A percentile compares a stretch with the other conserved stretches of the same genome.
Conservation (phyloP, 768 basidiomycete species). For the Termitomyces heimii region DNA sequence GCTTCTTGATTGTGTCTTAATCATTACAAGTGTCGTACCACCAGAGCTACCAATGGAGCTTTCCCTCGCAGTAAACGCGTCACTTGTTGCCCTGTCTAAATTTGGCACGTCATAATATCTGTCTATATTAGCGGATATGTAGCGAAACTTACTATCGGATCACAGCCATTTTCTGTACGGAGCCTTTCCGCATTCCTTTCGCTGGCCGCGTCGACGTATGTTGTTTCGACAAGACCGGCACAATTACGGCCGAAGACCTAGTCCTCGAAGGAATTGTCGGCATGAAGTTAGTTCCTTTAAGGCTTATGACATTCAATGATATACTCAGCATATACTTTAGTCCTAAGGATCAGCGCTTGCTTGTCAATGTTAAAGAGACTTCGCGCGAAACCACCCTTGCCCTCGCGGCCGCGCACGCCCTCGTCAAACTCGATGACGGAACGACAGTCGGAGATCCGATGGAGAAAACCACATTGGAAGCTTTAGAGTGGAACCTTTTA, state of each 20-base stretch:
- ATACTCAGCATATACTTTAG: slow-evolving; percentile 31
- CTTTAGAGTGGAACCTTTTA: slow-evolving; percentile 80
- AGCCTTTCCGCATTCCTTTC: slow-evolving; percentile 95
- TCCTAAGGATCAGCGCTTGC: slow-evolving; percentile 48
- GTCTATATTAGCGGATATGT: neutral
- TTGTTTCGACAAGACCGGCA: slow-evolving; percentile 99
- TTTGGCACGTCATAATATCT: slow-evolving; percentile 54
- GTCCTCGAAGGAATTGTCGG: slow-evolving; percentile 94
- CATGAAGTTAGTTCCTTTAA: slow-evolving; percentile 56
- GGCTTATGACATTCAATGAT: neutral
- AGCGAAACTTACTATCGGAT: neutral
- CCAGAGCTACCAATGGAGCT: slow-evolving; percentile 99
- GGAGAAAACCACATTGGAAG: slow-evolving; percentile 95
- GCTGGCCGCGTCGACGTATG: slow-evolving; percentile 97
- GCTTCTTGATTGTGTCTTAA: slow-evolving; percentile 90
- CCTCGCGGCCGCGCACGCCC: slow-evolving; percentile 91
- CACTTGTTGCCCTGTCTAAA: slow-evolving; percentile 89
- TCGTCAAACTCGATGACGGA: slow-evolving; percentile 92
- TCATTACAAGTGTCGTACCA: slow-evolving; percentile 96
- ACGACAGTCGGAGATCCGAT: slow-evolving; percentile 96
- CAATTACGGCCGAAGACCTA: slow-evolving; percentile 93
- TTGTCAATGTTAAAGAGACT: slow-evolving; percentile 76
- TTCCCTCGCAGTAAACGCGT: slow-evolving; percentile 92
- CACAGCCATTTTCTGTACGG: slow-evolving; percentile 96
- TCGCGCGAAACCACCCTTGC: slow-evolving; percentile 76